Base-by-base conservation (phyloP, 2,329 filamentous ascomycete genomes). In the Colletotrichum costaricense region DNA sequence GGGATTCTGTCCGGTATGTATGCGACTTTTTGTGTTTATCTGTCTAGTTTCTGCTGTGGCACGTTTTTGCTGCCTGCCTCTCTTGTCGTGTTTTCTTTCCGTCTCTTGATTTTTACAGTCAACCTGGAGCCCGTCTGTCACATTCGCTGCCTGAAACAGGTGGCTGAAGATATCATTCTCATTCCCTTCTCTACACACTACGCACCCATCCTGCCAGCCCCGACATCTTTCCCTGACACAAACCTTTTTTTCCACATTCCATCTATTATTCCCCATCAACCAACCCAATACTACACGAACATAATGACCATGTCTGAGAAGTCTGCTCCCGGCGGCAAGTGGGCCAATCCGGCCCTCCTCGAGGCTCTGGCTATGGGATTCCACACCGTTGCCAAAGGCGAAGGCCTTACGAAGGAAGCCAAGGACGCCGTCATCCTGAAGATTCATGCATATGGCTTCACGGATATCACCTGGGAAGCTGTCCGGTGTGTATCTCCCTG, bases 1-100 rank as follows among this genome's bases (percentile, higher is more conserved):
- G 85, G 84, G 82, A 87, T 35, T 84, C 79, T 1, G 80, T 87
- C 63, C 84, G 86, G 86, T 87, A 81, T 56, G 84, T 79, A 9
- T 5, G 1, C 28, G 12, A 22, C 55, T 67, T 42, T 55, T 54
- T 66, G 42, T 65, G n/a, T 79, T 6, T 2, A 24, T 46, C 16
- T 26, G 1, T 26, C 33, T 8, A 5, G 11, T 22, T 12, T 22
- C 28, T 62, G 64, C 52, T 38, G 38, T 65, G n/a, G 42, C 52
- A 4, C 8, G 14, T 19, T 56, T 38, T 52, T 14, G 22, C 28
- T 12, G 11, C 33, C 19, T 49, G 14, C 26, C 35, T n/a, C 24
- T 65, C 46, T 59, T 12, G 6, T 24, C 42, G 5, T n/a, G 30
- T 62, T 60, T 14, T 63, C 59, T 26, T 49, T 52, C 0, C 11